Evolutionary conservation across 352 stramenopile genomes (phyloP), one percentile per base, ranked within the genome.

Genomic region (Phytopythium chamaehyphon): DNA sequence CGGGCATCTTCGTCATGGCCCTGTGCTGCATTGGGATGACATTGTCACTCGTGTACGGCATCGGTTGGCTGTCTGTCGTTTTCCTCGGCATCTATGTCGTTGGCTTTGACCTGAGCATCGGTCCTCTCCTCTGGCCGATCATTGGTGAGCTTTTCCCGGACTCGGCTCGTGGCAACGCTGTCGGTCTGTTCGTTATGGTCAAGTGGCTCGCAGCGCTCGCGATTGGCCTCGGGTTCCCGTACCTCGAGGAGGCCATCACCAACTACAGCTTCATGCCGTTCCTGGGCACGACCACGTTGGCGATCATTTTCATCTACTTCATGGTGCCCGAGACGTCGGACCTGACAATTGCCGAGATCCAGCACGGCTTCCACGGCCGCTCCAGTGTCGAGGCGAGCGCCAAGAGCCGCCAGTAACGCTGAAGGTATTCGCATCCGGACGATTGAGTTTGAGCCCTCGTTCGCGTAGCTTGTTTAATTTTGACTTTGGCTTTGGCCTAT

Each of bases 311-410:
- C 39, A 77, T 82, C 51, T 73, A 69, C 45, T 40, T 68, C 16
- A 64, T 64, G 49, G 59, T 90, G 18, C 79, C 79, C 10, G 79
- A 90, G 61, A 90, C 79, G 16, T 72, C 64, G 12, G 65, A 75
- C 31, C 76, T 78, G 45, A 85, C 78, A 11, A 79, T 66, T 44
- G 69, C 78, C 10, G 73, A 85, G 57, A 89, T 89, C 59, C 75
- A 83, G 28, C 47, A 60, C 14, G 59, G 61, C 28, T 84, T 84
- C 49, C 64, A 42, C 9, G 28, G 28, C 28, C 28, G 28, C 28
- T 33, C 28, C 28, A 33, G 28, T 9, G 28, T 33, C 28, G 28
- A 33, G 28, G 28, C 28, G 28, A 33, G 28, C 28, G 28, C 28
- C 28, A 33, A 33, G 28, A 33, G 28, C 28, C 28, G 28, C 28